Evolutionary conservation across 495 filamentous ascomycete species (phyloP), one percentile per base, ranked within the genome.

Genomic region (Annulohypoxylon moriforme): DNA sequence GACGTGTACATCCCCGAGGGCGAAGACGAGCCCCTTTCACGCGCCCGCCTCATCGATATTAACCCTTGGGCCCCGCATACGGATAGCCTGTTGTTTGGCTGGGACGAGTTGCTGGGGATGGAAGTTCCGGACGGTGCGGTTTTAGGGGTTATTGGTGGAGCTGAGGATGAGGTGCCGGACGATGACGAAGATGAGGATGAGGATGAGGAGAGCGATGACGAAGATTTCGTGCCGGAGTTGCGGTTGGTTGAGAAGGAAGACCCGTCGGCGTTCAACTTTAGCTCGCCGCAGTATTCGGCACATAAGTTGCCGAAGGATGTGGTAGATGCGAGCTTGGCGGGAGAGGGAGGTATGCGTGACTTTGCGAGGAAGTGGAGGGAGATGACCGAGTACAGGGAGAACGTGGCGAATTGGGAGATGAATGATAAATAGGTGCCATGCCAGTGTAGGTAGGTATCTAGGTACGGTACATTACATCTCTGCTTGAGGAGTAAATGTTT

Each of bases 301-400:
- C 95, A 97, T 76, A 99, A 99, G 80, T 77, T 99, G 69, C 96
- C 96, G 6, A 92, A 88, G 78, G 96, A 99, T 59, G 92, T 99
- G 20, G 96, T 98, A 18, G 94, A 99, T 75, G 96, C 96, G 1
- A 91, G 92, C 50, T 76, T 90, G 56, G 88, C 87, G 1, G 96
- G 96, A 1, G 85, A 88, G 60, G 88, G 87, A 8, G 87, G 87
- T 0, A 88, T 98, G 85, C 86, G 89, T 63, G 94, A 97, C 79
- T 97, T 98, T 82, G 89, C 94, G 74, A 85, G 86, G 65, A 86
- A 91, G 75, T 99, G 96, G 96, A 91, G 91, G 81, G 88, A 91
- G 67, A 90, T 97, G 71, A 79, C 93, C 66, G 85, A 85, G 50
- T 85, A 86, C 68, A 77, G 78, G 36, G 80, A 80, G 58, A 73